Evolutionary conservation across 176 grass and related monocot species (phyloP).

Genomic region (Phragmites australis): DNA sequence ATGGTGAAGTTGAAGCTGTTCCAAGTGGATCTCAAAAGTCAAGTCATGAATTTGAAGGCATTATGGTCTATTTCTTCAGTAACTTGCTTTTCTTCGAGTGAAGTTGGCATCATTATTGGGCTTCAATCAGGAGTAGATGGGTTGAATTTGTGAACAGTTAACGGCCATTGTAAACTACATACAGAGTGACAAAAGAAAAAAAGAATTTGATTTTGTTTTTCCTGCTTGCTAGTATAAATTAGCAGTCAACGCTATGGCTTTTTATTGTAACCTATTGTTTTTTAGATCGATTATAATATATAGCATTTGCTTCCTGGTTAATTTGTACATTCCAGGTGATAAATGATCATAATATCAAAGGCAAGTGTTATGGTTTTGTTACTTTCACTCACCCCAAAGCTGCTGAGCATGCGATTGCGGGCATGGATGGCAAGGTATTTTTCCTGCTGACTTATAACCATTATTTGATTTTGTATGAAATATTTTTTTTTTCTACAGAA

Average conservation of each 20-base stretch:
- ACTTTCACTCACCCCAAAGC: conserved; percentile 72
- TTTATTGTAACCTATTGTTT: background rate
- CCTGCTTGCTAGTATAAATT: conserved; percentile 20
- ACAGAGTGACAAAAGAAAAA: background rate
- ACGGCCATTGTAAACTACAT: background rate
- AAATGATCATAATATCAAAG: conserved; percentile 79
- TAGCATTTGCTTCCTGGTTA: conserved; percentile 8
- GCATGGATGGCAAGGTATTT: conserved; percentile 84
- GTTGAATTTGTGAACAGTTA: background rate
- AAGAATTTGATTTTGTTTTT: background rate
- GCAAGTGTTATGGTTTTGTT: conserved; percentile 86
- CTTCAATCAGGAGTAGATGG: background rate
- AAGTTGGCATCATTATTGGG: background rate
- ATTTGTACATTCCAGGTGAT: conserved; percentile 59
- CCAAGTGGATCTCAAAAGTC: background rate
- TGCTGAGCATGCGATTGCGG: conserved; percentile 66
- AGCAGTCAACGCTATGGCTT: background rate
- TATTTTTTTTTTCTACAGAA: conserved; percentile 41
- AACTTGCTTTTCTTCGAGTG: background rate
- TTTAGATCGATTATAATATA: background rate
- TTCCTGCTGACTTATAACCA: conserved; percentile 3
- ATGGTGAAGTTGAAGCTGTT: background rate
- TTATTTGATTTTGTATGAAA: conserved; percentile 14
- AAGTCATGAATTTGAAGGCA: background rate
- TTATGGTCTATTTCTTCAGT: background rate